A percentile compares a stretch with the other conserved stretches of the same genome.
Evolutionary conservation across 495 filamentous ascomycete genomes (phyloP).

Genomic region (Xanthoparmelia taractica): DNA sequence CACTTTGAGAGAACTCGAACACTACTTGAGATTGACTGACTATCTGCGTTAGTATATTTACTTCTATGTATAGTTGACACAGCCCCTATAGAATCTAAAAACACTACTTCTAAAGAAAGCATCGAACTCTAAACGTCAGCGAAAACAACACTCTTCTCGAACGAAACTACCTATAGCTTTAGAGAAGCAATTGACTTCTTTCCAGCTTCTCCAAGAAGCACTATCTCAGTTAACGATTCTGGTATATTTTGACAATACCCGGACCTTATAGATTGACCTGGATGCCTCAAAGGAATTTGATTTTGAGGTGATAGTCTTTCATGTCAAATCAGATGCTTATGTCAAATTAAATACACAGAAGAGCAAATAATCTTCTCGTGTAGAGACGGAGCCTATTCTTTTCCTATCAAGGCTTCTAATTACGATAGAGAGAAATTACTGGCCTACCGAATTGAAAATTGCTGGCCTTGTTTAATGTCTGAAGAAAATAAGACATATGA

Average conservation of each 20-base stretch:
- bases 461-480: constrained; percentile 11
- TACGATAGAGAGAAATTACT: constrained; percentile 9
- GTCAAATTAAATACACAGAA: too few relatives aligned
- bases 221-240: background rate
- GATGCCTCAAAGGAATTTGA: constrained; percentile 11
- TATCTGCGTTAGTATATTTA: constrained; percentile 10
- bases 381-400: background rate
- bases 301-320: background rate
- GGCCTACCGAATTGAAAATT: constrained; percentile 13
- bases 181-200: too few relatives aligned
- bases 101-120: background rate
- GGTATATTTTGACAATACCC: background rate
- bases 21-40: constrained; percentile 17
- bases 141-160: too few relatives aligned
- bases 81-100: constrained; percentile 12
- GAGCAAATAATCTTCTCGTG: background rate
- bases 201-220: background rate
- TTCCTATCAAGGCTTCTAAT: background rate
- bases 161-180: too few relatives aligned
- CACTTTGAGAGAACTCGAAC: constrained; percentile 6
- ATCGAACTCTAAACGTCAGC: background rate
- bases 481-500: background rate
- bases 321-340: background rate
- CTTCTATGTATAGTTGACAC: constrained; percentile 5
- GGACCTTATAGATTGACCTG: constrained; percentile 6